These are phyloP conservation scores for Neofusicoccum laricinum DNA, from an alignment of 2,329 filamentous ascomycete species.

Conservation along the genomic window DNA sequence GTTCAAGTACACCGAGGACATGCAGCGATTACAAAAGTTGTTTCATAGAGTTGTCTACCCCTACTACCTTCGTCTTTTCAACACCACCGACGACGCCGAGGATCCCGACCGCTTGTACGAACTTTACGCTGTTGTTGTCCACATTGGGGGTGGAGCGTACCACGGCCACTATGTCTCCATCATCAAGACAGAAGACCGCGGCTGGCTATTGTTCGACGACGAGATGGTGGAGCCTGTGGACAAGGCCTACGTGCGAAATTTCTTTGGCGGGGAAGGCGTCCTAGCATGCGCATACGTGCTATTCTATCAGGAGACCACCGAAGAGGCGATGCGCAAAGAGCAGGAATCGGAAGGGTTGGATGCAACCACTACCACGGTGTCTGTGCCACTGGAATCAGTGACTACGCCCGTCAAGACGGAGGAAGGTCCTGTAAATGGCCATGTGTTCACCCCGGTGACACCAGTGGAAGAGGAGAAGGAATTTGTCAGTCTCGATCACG, in stretches of 20 bases:
- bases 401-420: conserved; percentile 25
- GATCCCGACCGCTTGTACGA: conserved; percentile 94
- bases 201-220: conserved; percentile 95
- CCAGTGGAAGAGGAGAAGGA: conserved; percentile 43
- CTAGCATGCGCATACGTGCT: conserved; percentile 94
- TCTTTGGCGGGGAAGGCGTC: conserved; percentile 84
- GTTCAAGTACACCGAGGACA: conserved; percentile 97
- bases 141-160: conserved; percentile 94
- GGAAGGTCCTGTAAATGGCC: conserved; percentile 24
- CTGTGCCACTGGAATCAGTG: conserved; percentile 49
- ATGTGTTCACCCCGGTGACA: conserved; percentile 37
- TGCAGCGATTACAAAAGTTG: conserved; percentile 89
- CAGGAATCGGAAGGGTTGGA: conserved; percentile 73
- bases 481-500: conserved; percentile 63
- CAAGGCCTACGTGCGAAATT: conserved; percentile 92
- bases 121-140: conserved; percentile 93
- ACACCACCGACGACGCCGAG: conserved; percentile 92
- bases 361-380: conserved; percentile 57
- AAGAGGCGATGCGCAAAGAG: conserved; percentile 68
- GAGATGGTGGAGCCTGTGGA: conserved; percentile 98
- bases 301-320: conserved; percentile 90
- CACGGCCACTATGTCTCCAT: conserved; percentile 98
- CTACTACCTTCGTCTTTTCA: conserved; percentile 93
- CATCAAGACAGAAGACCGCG: conserved; percentile 93
- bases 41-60: conserved; percentile 97